These are phyloP conservation scores for Solanum raphanifolium DNA, from an alignment of 257 asterid species.

Conservation along the genomic window DNA sequence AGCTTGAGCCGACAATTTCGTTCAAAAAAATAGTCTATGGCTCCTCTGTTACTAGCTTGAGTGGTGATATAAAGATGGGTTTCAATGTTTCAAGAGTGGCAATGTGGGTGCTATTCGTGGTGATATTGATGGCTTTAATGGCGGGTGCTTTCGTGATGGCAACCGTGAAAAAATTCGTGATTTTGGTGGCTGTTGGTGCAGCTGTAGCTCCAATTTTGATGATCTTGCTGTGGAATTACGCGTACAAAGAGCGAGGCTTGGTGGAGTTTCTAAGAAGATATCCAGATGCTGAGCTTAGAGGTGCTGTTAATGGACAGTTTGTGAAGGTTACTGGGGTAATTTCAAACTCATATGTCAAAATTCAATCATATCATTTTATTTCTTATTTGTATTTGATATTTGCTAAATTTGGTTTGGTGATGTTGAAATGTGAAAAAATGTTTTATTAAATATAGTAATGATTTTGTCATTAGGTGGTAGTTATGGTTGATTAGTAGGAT, in stretches of 20 bases:
- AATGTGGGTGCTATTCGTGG: constrained; percentile 72
- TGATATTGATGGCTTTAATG: constrained; percentile 69
- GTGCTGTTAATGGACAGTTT: constrained; percentile 75
- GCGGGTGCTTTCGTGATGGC: constrained; percentile 81
- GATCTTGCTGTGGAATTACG: constrained; percentile 49
- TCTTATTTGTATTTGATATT: neutral
- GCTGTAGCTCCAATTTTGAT: constrained; percentile 32
- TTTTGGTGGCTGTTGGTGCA: constrained; percentile 51
- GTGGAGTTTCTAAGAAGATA: constrained; percentile 32
- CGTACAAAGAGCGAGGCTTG: constrained; percentile 43
- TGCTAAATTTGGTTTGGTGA: neutral
- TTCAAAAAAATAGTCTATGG: constrained; percentile 54
- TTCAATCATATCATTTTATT: neutral
- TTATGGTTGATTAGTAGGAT: neutral
- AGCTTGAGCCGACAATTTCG: constrained; percentile 37
- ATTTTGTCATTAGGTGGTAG: neutral
- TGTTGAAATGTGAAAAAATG: neutral
- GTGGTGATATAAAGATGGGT: constrained; percentile 47
- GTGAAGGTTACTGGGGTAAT: constrained; percentile 90
- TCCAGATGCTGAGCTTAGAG: constrained; percentile 72
- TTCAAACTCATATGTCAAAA: neutral
- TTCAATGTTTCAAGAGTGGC: constrained; percentile 77
- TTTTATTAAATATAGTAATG: neutral
- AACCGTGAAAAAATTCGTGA: constrained; percentile 60
- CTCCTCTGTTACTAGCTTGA: constrained; percentile 60